A percentile compares a stretch with the other conserved stretches of the same genome.
phyloP scores from a whole-genome alignment of 805 yeast species.

The Cyberlindnera nakhonratchasimensis region DNA sequence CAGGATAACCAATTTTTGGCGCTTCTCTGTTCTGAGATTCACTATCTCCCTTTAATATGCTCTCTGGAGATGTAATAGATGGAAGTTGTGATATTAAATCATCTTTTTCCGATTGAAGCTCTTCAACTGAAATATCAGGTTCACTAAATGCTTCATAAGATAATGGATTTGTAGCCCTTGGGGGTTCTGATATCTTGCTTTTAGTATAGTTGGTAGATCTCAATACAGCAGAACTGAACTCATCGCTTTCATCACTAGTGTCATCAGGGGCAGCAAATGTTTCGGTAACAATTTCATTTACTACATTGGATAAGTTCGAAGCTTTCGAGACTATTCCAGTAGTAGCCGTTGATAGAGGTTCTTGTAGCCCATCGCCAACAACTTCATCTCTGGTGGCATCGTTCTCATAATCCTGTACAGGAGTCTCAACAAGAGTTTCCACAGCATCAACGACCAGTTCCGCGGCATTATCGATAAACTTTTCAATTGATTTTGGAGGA shows the following conservation, averaged over 20 bases:
- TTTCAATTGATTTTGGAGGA: neutral
- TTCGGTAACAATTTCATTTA: constrained; percentile 1
- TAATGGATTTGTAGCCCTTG: constrained; percentile 1
- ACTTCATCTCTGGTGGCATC: constrained; percentile 2
- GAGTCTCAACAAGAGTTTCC: constrained; percentile 1
- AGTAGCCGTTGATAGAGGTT: neutral
- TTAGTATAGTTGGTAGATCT: neutral
- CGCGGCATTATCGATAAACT: neutral
- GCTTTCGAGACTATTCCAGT: neutral
- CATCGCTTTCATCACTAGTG: neutral
- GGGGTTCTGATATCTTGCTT: neutral
- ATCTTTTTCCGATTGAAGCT: neutral
- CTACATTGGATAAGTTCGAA: neutral
- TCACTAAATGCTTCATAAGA: constrained; percentile 5
- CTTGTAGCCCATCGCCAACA: neutral
- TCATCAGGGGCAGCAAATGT: constrained; percentile 3
- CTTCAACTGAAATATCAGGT: constrained; percentile 2
- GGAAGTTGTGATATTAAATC: too few relatives aligned
- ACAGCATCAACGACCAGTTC: neutral
- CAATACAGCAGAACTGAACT: neutral
- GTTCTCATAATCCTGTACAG: constrained; percentile 1
- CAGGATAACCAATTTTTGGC: neutral
- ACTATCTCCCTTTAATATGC: neutral
- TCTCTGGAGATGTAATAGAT: neutral
- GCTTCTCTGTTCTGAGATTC: neutral